Percentiles rank a stretch among this genome's conserved stretches.
Evolutionary conservation across 2,329 filamentous ascomycete genomes (phyloP).

Genomic region (Fusarium nelsonii): DNA sequence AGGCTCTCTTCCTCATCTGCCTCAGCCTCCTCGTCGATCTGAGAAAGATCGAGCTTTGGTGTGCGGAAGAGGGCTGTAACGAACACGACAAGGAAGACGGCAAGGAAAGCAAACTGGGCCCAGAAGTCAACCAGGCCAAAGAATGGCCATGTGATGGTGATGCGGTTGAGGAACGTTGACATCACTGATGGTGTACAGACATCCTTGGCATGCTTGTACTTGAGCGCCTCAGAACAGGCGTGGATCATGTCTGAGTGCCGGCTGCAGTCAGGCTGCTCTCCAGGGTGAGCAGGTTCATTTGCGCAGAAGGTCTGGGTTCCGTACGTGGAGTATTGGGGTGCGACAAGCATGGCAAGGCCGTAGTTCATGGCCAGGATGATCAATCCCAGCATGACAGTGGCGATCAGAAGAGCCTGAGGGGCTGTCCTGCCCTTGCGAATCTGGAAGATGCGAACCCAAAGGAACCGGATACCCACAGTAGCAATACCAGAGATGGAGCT

Average conservation of each 20-base stretch:
- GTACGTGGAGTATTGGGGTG: constrained; percentile 93
- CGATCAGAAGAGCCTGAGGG: constrained; percentile 90
- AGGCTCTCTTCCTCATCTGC: constrained; percentile 94
- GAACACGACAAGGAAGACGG: constrained; percentile 84
- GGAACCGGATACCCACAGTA: constrained; percentile 90
- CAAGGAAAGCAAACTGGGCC: constrained; percentile 93
- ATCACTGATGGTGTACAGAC: constrained; percentile 93
- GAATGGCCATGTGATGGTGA: constrained; percentile 94
- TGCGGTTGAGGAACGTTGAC: constrained; percentile 91
- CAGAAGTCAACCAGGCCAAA: constrained; percentile 95
- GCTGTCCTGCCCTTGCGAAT: constrained; percentile 90
- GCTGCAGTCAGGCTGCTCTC: constrained; percentile 80
- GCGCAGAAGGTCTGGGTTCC: constrained; percentile 96
- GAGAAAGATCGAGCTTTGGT: constrained; percentile 79
- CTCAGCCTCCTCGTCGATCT: constrained; percentile 89
- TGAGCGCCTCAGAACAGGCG: constrained; percentile 82
- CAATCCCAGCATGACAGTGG: constrained; percentile 89
- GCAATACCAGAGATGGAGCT: constrained; percentile 89
- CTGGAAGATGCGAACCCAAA: constrained; percentile 94
- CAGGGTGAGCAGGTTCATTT: constrained; percentile 71
- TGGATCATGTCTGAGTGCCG: constrained; percentile 78
- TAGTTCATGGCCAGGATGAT: constrained; percentile 95
- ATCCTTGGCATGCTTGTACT: constrained; percentile 76
- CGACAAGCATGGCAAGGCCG: constrained; percentile 90
- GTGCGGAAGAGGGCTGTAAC: constrained; percentile 82